A percentile compares a stretch with the other conserved stretches of the same genome.
phyloP scores from a whole-genome alignment of 345 rosid genomes.

The Eucalyptus tenuipes region DNA sequence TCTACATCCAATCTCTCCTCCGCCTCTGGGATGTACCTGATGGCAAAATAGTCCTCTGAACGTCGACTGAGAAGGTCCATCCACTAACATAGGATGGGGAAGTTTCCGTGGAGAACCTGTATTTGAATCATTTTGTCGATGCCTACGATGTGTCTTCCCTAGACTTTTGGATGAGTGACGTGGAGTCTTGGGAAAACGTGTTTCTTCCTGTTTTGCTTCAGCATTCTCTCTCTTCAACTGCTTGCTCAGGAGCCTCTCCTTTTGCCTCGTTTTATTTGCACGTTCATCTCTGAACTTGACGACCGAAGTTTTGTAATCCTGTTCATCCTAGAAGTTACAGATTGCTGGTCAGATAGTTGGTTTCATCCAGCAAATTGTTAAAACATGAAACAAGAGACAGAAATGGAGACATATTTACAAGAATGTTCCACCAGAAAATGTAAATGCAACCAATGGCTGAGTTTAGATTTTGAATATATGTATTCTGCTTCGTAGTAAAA shows the following conservation, averaged over 20 bases:
- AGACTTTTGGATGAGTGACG: not conserved
- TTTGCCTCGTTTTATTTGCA: not conserved
- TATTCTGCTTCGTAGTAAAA: not conserved
- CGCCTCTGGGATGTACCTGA: not conserved
- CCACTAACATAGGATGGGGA: constrained; percentile 8
- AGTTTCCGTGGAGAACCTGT: not conserved
- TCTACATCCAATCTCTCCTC: not conserved
- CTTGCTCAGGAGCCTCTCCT: not conserved
- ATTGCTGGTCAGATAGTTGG: not conserved
- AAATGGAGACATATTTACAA: not conserved
- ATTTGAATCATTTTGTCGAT: constrained; percentile 5
- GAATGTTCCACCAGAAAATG: not conserved
- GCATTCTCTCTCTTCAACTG: not conserved
- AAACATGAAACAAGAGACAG: not conserved
- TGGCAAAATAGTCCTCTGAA: not conserved
- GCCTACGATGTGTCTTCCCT: constrained; percentile 14
- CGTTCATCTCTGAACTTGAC: not conserved
- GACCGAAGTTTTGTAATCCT: not conserved
- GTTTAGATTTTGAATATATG: not conserved
- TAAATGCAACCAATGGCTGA: not conserved
- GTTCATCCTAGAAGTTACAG: constrained; percentile 6
- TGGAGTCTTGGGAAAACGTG: not conserved
- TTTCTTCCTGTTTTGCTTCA: not conserved
- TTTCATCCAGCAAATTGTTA: not conserved
- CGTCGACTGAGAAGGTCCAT: constrained; percentile 4